Evolutionary conservation across 2,329 filamentous ascomycete species (phyloP).

Genomic region (Sporothrix brunneoviolacea): DNA sequence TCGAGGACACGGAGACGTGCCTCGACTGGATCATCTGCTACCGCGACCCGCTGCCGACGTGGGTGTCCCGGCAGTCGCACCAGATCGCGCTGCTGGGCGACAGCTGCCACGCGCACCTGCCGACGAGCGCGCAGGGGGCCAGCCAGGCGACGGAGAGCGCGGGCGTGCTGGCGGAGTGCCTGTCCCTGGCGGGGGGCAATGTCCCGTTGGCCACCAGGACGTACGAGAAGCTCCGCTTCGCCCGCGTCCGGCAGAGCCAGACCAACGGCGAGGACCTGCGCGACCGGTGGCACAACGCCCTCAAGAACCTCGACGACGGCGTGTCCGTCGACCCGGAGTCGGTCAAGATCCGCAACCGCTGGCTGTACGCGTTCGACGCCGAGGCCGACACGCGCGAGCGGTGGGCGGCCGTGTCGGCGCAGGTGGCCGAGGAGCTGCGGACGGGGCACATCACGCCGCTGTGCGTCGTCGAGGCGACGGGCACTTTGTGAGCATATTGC

Average conservation of each 20-base stretch:
- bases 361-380: conserved; percentile 40
- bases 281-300: conserved; percentile 37
- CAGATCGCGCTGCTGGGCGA: conserved; percentile 47
- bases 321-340: conserved; percentile 38
- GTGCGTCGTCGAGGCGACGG: too few species aligned
- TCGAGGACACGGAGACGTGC: conserved; percentile 31
- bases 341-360: conserved; percentile 40
- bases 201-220: conserved; percentile 27
- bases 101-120: conserved; percentile 47
- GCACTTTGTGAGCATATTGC: too few species aligned
- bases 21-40: conserved; percentile 51
- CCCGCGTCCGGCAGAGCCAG: conserved; percentile 33
- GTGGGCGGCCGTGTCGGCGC: conserved; percentile 34
- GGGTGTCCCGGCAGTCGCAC: conserved; percentile 38
- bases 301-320: conserved; percentile 35
- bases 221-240: conserved; percentile 38
- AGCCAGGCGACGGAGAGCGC: conserved; percentile 49
- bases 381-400: conserved; percentile 36
- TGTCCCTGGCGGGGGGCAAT: conserved; percentile 34
- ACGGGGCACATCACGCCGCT: conserved; percentile 32
- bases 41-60: conserved; percentile 44
- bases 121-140: conserved; percentile 46
- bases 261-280: conserved; percentile 37
- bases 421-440: conserved; percentile 30
- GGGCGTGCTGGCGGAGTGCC: conserved; percentile 37